phyloP scores from a whole-genome alignment of 2,329 filamentous ascomycete genomes.

The Botrytis porri region DNA sequence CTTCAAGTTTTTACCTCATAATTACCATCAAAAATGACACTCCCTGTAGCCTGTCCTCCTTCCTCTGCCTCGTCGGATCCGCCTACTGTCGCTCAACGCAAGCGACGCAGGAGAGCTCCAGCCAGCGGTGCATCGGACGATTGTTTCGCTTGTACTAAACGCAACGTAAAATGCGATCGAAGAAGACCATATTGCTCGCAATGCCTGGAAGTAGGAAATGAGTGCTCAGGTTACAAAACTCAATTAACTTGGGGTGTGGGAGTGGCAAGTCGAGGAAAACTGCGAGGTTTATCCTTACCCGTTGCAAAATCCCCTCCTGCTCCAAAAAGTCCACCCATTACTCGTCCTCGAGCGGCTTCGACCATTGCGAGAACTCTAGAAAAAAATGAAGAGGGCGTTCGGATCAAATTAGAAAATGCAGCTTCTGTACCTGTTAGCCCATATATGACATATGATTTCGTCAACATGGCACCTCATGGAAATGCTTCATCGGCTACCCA shows the following conservation, averaged over 20 bases:
- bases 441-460: constrained; percentile 41
- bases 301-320: constrained; percentile 57
- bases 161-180: constrained; percentile 82
- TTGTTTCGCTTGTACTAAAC: constrained; percentile 89
- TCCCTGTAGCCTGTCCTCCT: constrained; percentile 37
- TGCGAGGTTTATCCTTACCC: constrained; percentile 79
- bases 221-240: constrained; percentile 95
- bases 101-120: constrained; percentile 84
- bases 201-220: constrained; percentile 86
- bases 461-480: constrained; percentile 40
- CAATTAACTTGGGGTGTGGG: constrained; percentile 95
- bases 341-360: constrained; percentile 33
- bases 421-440: constrained; percentile 29
- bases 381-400: constrained; percentile 32
- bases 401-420: constrained; percentile 36
- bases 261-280: constrained; percentile 91
- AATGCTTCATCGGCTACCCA: constrained; percentile 30
- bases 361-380: constrained; percentile 28
- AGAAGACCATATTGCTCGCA: constrained; percentile 91
- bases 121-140: constrained; percentile 88
- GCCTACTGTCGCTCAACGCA: constrained; percentile 37
- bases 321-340: constrained; percentile 38
- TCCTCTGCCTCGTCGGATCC: constrained; percentile 32
- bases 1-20: constrained; percentile 7
- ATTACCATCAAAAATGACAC: constrained; percentile 33